Base-by-base conservation (phyloP, 2,329 filamentous ascomycete genomes). In the Fusarium neocosmosporiellum region DNA sequence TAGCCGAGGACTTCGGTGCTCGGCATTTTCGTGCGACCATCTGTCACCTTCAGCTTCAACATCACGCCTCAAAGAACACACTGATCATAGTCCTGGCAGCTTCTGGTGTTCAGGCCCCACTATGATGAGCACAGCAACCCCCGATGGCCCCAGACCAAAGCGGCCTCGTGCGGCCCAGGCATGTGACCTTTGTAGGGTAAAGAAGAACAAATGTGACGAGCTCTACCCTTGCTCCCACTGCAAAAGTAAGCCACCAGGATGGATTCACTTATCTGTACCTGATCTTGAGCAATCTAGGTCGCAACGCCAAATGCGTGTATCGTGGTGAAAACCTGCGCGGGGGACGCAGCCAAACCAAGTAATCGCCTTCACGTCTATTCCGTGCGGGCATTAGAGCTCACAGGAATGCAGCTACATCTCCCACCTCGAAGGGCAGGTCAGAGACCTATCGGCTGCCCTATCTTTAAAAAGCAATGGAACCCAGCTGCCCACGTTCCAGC, bases 141-240 rank as follows among this genome's bases (percentile, higher is more conserved):
- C 58, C 39, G 58, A 43, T 8, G 39, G 39, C n/a, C 39, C 18
- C n/a, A 43, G 39, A 22, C 39, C n/a, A 5, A 43, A 43, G 39
- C 55, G 77, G 57, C 81, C 82, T n/a, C 82, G 84, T n/a, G 83
- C 85, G 20, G 81, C 83, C 11, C 82, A 83, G 64, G 85, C 85
- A 4, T 86, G 85, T 72, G 84, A 86, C 69, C 77, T 83, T 33
- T 86, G 85, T 75, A 79, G 85, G 59, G 69, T 79, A 54, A 86
- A 86, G 77, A 86, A 86, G 77, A 85, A 86, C 76, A 85, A 84
- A 70, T 86, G 85, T 72, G 83, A 86, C 70, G 85, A 86, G 70
- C 76, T 78, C 31, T 83, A 81, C 66, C 84, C 84, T 7, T 77
- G 75, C 60, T 64, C 70, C 18, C 75, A 74, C 50, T 77, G 75